These are phyloP conservation scores for Pichia paraexigua DNA, from an alignment of 805 yeast species.

Conservation along the genomic window DNA sequence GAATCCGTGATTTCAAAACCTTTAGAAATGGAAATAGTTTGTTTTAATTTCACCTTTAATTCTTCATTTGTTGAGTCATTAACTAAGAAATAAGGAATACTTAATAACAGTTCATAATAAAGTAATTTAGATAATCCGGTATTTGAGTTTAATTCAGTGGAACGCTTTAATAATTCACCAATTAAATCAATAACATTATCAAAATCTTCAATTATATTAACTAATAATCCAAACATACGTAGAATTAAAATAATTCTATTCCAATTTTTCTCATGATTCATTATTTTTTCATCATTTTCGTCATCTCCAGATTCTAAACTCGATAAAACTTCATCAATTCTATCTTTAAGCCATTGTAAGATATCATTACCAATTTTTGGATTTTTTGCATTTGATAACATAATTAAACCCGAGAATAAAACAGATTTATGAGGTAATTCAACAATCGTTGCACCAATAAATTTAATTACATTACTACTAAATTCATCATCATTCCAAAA, in stretches of 20 bases:
- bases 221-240: constrained; percentile 60
- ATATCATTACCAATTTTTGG: constrained; percentile 60
- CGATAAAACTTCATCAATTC: constrained; percentile 46
- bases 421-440: constrained; percentile 92
- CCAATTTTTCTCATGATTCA: constrained; percentile 31
- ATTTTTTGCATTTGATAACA: constrained; percentile 57
- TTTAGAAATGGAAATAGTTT: constrained; percentile 38
- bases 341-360: constrained; percentile 59
- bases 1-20: constrained; percentile 13
- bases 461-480: constrained; percentile 50
- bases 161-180: constrained; percentile 43
- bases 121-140: constrained; percentile 61
- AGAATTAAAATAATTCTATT: constrained; percentile 61
- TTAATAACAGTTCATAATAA: constrained; percentile 50
- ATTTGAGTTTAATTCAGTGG: constrained; percentile 47
- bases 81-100: constrained; percentile 48
- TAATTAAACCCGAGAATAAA: constrained; percentile 58
- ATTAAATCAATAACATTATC: constrained; percentile 36
- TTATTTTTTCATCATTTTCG: constrained; percentile 7
- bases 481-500: constrained; percentile 43
- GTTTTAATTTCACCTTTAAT: constrained; percentile 30
- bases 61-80: constrained; percentile 21
- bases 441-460: constrained; percentile 57
- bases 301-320: constrained; percentile 7
- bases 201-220: constrained; percentile 47